phyloP scores from a whole-genome alignment of 352 stramenopile species.

The Globisporangium cylindrosporum region DNA sequence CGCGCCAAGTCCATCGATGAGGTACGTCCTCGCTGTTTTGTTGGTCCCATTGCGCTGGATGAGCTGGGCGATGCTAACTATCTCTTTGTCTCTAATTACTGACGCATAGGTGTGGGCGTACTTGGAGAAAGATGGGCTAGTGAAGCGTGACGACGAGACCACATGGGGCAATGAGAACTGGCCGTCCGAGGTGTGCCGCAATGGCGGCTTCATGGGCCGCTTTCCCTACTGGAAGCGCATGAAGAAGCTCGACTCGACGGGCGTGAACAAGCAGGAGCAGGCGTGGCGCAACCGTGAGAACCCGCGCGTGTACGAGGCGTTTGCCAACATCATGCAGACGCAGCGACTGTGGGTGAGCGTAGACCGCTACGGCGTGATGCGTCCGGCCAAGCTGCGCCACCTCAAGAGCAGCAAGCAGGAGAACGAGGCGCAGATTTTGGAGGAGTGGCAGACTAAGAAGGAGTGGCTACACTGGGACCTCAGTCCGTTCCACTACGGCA shows the following conservation, averaged over 20 bases:
- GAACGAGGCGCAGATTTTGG: slow-evolving; percentile 27
- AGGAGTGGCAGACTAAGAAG: slow-evolving; percentile 48
- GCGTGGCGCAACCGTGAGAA: slow-evolving; percentile 52
- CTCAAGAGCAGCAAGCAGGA: slow-evolving; percentile 15
- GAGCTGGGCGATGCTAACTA: background rate
- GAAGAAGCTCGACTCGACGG: slow-evolving; percentile 45
- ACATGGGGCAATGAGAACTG: slow-evolving; percentile 51
- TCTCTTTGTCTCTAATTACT: background rate
- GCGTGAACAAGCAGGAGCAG: slow-evolving; percentile 39
- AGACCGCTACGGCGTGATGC: slow-evolving; percentile 50
- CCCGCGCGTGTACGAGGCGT: slow-evolving; percentile 29
- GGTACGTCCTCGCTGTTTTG: slow-evolving; percentile 8
- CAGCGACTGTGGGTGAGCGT: slow-evolving; percentile 44
- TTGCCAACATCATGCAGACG: slow-evolving; percentile 31
- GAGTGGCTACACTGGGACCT: slow-evolving; percentile 55
- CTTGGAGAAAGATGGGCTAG: slow-evolving; percentile 37
- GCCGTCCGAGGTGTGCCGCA: slow-evolving; percentile 39
- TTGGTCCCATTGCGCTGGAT: too few relatives aligned
- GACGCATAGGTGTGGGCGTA: slow-evolving; percentile 33
- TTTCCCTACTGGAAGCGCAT: slow-evolving; percentile 58
- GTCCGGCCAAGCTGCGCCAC: slow-evolving; percentile 30
- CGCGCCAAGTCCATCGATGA: slow-evolving; percentile 34
- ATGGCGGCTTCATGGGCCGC: slow-evolving; percentile 43
- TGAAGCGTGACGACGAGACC: slow-evolving; percentile 36
- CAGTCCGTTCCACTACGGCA: slow-evolving; percentile 48